Evolutionary conservation across 768 basidiomycete genomes (phyloP), one percentile per base, ranked within the genome.

Genomic region (Pisolithus marmoratus): DNA sequence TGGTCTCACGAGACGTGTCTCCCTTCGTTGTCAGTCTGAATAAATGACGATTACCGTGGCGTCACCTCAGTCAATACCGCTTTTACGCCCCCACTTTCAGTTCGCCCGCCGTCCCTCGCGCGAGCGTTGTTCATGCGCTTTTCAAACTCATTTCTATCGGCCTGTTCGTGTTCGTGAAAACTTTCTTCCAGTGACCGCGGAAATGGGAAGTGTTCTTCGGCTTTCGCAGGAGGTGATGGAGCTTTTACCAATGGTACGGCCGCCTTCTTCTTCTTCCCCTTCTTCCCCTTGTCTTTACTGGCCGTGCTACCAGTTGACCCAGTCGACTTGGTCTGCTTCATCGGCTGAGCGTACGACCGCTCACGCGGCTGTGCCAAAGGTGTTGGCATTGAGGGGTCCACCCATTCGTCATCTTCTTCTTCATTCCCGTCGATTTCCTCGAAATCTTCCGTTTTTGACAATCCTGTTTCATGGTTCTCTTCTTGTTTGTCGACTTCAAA

Each of bases 51-150:
- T 27, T 26, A 46, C 55, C 42, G 62, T 54, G 63, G 20, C 55
- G 54, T 43, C 31, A 52, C 53, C 24, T 78, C 72, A 57, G 79
- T 76, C 63, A 84, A 65, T 44, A 90, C 75, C 11, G 85, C 89
- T 61, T 81, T 84, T 27, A 91, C 86, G n/a, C 89, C 89, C 2
- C 88, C 88, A 60, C 88, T 91, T 71, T 89, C 86, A 55, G 89
- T 91, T 58, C 88, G 73, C 37, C 89, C 89, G 3, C 89, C 88
- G 66, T 90, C 86, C 52, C 87, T 74, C 45, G 83, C 89, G 38
- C 85, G 78, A 24, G 83, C 78, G 3, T 77, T 83, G 61, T 87
- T 83, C 86, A 90, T 87, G 70, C 85, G 74, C 52, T 61, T 69
- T 54, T 66, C 68, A 69, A 73, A 56, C 65, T 63, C 60, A 22